Base-by-base conservation (phyloP, 2,329 filamentous ascomycete species). In the Ophiostoma fasciatum region DNA sequence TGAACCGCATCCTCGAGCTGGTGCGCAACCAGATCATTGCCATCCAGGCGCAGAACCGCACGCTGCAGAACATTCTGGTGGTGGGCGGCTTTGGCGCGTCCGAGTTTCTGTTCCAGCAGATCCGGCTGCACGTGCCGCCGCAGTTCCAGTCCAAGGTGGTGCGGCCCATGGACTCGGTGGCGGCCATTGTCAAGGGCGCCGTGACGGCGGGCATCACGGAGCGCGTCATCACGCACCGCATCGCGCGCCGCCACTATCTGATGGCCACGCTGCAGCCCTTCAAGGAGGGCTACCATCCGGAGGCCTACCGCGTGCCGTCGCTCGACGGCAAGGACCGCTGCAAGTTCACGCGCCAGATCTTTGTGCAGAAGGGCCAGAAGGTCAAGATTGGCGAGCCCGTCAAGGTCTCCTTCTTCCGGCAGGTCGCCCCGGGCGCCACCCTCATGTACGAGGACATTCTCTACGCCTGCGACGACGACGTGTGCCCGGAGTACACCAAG, bases 401-500 rank as follows among this genome's bases (percentile, higher is more conserved):
- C 62, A 96, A 96, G 68, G 90, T 96, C 30, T 93, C 83, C 9
- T 96, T 96, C 62, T 96, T 98, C 76, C 71, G 90, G 58, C 90
- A 96, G 58, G 90, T 98, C 37, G 90, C 90, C 6, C 90, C 90
- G 1, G 90, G 90, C 33, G 90, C 90, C 23, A 96, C 88, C 1
- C 74, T 98, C 49, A 96, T 98, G 90, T 98, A 98, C 57, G 90
- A 98, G 64, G 90, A 98, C 62, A 88, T 96, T 36, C 61, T 96
- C 39, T 96, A 94, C 57, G 90, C 88, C 34, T 98, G 90, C 53
- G 90, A 98, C 53, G 90, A 96, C 46, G 90, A 98, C 56, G 83
- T 94, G 35, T 96, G 88, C 59, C 90, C 90, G 1, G 90, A 96
- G 58, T 98, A 98, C 57, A 96, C 88, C 48, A 98, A 96, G 59